Evolutionary conservation across 805 yeast species (phyloP).

Genomic region (Barnettozyma populi): DNA sequence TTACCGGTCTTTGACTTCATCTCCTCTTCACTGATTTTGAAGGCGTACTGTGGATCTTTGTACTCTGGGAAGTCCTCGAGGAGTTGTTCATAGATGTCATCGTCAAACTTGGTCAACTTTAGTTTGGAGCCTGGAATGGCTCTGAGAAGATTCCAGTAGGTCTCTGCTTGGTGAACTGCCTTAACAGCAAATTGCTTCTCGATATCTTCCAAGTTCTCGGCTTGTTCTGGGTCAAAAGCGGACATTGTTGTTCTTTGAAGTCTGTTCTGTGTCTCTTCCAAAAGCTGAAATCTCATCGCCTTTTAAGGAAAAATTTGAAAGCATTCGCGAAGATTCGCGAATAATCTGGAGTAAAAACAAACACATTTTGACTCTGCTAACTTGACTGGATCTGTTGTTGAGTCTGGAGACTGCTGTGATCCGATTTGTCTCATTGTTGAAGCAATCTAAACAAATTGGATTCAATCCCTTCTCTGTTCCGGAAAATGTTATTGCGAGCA

Average conservation of each 20-base stretch:
- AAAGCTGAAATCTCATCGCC: neutral
- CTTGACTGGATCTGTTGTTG: too few species aligned
- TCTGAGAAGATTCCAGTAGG: constrained; percentile 80
- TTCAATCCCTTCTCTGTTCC: too few species aligned
- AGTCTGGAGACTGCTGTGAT: too few species aligned
- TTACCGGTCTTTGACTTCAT: constrained; percentile 80
- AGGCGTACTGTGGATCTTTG: constrained; percentile 50
- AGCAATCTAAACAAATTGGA: too few species aligned
- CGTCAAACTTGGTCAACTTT: constrained; percentile 66
- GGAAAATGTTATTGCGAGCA: neutral
- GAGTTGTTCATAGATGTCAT: constrained; percentile 58
- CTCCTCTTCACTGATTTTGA: constrained; percentile 63
- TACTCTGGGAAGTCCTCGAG: constrained; percentile 85
- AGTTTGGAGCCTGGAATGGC: constrained; percentile 75
- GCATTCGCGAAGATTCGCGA: constrained; percentile 6
- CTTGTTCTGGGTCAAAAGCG: constrained; percentile 74
- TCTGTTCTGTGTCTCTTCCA: too few species aligned
- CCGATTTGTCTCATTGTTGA: too few species aligned
- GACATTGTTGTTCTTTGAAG: constrained; percentile 3
- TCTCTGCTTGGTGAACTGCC: constrained; percentile 93
- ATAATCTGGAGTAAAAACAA: neutral
- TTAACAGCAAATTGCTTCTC: constrained; percentile 97
- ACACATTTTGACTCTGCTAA: too few species aligned
- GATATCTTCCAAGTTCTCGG: constrained; percentile 92
- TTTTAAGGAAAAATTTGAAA: neutral